Conservation (phyloP, 176 grass and related monocot genomes). For the Carex pumila region DNA sequence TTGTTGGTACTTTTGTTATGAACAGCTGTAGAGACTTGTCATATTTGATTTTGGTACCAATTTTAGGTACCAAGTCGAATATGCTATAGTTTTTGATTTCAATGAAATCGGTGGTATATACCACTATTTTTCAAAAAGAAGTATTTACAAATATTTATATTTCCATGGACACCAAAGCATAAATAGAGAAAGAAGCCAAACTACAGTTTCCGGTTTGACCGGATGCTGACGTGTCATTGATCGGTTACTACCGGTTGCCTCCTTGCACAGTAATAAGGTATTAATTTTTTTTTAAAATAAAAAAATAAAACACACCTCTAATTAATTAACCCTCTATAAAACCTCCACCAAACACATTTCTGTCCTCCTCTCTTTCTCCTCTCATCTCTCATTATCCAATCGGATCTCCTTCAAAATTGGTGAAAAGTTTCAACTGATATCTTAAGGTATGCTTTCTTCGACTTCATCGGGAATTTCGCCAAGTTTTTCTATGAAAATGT, state of each 20-base stretch:
- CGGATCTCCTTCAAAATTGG: slow-evolving; percentile 13
- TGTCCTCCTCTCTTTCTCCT: background rate
- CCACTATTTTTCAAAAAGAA: too few relatives aligned
- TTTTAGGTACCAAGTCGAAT: too few relatives aligned
- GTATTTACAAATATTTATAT: background rate
- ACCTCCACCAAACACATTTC: background rate
- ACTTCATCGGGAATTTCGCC: background rate
- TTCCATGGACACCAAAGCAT: background rate
- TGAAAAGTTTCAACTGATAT: background rate
- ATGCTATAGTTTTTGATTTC: too few relatives aligned
- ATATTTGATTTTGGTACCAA: too few relatives aligned
- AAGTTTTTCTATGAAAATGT: background rate
- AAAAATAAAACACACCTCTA: background rate
- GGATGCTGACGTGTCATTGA: background rate
- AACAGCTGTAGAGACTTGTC: too few relatives aligned
- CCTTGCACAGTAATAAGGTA: background rate
- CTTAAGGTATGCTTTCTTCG: background rate
- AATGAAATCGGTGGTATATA: too few relatives aligned
- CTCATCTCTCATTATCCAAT: background rate
- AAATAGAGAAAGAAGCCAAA: background rate
- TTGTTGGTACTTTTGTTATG: too few relatives aligned
- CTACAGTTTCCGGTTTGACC: background rate
- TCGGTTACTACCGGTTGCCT: background rate
- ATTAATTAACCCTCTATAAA: slow-evolving; percentile 8
- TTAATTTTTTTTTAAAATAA: background rate